Base-by-base conservation (phyloP, 2,329 filamentous ascomycete genomes). In the Colletotrichum coccodes region DNA sequence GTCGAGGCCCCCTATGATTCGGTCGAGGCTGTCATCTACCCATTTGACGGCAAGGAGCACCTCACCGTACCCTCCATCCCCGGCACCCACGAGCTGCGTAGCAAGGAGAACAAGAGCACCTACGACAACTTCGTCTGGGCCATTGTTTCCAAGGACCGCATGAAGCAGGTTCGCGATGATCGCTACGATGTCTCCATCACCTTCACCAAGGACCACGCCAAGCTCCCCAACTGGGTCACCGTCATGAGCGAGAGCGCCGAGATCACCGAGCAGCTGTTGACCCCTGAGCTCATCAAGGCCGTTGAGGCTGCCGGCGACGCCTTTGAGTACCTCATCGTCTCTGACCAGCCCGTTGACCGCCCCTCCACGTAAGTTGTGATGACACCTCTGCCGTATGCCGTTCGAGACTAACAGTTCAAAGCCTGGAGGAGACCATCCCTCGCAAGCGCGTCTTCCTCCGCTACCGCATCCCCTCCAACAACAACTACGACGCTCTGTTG, bases 231-330 rank as follows among this genome's bases (percentile, higher is more conserved):
- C 72, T 99, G 95, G 95, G 86, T 92, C 63, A 97, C 94, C 14
- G 90, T 98, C 77, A 98, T 99, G 96, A 97, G 91, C 77, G 96
- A 99, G 86, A 97, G 91, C 81, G 94, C 95, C 67, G 96, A 98
- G 82, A 91, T 99, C 75, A 98, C 95, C 14, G 93, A 98, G 52
- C 85, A 90, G 7, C 84, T 99, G 73, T 87, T 99, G 58, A 97
- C 94, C 4, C 87, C 92, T n/a, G 95, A 98, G 75, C 87, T 99
- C 42, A 88, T 94, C 80, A 89, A 92, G 76, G 94, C 93, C 18
- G 86, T 97, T 72, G 88, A 92, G 75, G 82, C 91, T 60, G 94
- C 94, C 6, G 95, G 95, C 34, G 92, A 95, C 70, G 81, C 89
- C 56, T 90, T 97, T 72, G 94, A 98, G 79, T 95, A 95, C 75